Evolutionary conservation across 257 asterid genomes (phyloP).

Genomic region (Nicotiana noctiflora): DNA sequence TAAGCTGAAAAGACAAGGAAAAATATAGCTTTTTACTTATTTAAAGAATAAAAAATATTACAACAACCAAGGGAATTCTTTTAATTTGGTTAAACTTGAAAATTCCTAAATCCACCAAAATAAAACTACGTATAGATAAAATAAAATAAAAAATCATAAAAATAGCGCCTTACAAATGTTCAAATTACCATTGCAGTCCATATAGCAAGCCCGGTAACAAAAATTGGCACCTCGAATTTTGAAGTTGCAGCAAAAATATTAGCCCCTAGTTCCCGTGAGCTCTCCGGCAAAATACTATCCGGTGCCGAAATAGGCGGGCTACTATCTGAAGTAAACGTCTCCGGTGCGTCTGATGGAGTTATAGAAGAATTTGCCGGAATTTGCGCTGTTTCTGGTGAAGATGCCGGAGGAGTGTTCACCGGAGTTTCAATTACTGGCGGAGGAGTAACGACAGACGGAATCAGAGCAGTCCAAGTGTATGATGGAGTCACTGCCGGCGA

Average conservation of each 20-base stretch:
- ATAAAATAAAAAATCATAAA: not conserved
- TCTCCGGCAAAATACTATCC: slow-evolving; percentile 36
- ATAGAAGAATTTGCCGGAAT: slow-evolving; percentile 37
- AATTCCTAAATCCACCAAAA: not conserved
- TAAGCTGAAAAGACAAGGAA: no score
- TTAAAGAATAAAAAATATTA: no score
- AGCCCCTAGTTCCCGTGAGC: slow-evolving; percentile 38
- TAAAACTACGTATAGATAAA: not conserved
- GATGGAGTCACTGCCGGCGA: slow-evolving; percentile 9
- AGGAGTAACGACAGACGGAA: slow-evolving; percentile 35
- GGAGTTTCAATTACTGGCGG: slow-evolving; percentile 23
- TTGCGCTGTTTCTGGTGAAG: slow-evolving; percentile 27
- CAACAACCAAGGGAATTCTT: not conserved
- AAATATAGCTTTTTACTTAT: no score
- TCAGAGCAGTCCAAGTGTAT: slow-evolving; percentile 29
- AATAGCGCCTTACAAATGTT: not conserved
- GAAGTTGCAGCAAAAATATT: slow-evolving; percentile 27
- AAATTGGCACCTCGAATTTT: slow-evolving; percentile 8
- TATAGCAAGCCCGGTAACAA: slow-evolving; percentile 37
- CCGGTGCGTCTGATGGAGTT: slow-evolving; percentile 36
- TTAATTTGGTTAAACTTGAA: not conserved
- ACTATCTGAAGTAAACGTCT: slow-evolving; percentile 33
- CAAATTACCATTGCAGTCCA: slow-evolving; percentile 35
- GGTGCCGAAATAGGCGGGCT: slow-evolving; percentile 32
- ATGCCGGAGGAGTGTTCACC: slow-evolving; percentile 25